These are phyloP conservation scores for Smallanthus sonchifolius DNA, from an alignment of 129 eudicot genomes.

Conservation along the genomic window DNA sequence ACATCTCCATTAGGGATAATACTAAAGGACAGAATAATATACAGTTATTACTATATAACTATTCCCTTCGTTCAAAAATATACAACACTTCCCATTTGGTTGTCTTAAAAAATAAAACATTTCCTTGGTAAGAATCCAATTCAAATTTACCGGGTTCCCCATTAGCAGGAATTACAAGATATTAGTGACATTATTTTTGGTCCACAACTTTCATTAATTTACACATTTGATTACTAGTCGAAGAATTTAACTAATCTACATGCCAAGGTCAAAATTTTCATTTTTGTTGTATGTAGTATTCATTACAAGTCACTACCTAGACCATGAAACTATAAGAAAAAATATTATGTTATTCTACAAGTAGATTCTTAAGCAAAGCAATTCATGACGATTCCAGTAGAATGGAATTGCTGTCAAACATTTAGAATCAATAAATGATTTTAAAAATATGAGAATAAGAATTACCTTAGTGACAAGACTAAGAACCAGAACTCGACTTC, in stretches of 20 bases:
- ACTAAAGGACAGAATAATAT: background rate
- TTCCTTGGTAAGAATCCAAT: background rate
- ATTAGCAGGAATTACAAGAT: background rate
- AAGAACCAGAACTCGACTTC: constrained; percentile 87
- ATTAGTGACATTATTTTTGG: background rate
- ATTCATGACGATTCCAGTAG: background rate
- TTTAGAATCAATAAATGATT: background rate
- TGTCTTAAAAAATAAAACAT: background rate
- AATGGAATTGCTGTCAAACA: background rate
- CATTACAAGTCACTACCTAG: background rate
- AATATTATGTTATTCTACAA: background rate
- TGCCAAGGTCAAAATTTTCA: background rate
- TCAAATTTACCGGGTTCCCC: background rate
- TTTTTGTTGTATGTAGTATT: background rate
- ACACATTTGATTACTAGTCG: background rate
- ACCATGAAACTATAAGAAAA: background rate
- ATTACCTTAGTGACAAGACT: constrained; percentile 49
- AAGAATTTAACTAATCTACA: background rate
- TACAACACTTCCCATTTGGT: background rate
- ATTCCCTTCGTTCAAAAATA: background rate
- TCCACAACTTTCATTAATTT: background rate
- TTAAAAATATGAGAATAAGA: background rate
- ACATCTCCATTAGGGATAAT: background rate
- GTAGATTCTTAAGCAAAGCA: background rate
- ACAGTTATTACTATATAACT: background rate